phyloP scores from a whole-genome alignment of 2,329 filamentous ascomycete genomes.

The Trichophyton benhamiae region DNA sequence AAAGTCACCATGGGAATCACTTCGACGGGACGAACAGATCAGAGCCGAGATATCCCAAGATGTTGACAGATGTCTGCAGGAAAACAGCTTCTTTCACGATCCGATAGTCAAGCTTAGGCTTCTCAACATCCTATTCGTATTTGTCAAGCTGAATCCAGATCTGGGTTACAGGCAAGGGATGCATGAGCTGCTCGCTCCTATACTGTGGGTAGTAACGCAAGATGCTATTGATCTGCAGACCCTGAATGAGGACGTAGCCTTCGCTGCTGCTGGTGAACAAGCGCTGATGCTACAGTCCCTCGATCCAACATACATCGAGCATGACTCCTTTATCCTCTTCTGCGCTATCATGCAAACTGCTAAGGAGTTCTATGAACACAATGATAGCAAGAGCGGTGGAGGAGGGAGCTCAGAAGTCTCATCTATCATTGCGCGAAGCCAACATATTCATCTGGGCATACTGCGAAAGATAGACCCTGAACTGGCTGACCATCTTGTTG shows the following conservation, averaged over 20 bases:
- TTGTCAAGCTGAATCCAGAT: slow-evolving; percentile 80
- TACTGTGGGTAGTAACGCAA: slow-evolving; percentile 70
- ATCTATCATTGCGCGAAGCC: slow-evolving; percentile 74
- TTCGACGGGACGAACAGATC: slow-evolving; percentile 70
- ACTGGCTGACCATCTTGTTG: slow-evolving; percentile 64
- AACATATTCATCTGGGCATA: slow-evolving; percentile 72
- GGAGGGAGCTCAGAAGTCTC: slow-evolving; percentile 39
- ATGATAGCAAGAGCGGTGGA: slow-evolving; percentile 27
- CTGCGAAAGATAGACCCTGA: slow-evolving; percentile 71
- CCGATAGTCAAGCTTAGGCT: slow-evolving; percentile 66
- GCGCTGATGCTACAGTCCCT: slow-evolving; percentile 52
- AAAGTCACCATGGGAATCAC: slow-evolving; percentile 82
- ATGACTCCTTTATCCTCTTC: slow-evolving; percentile 82
- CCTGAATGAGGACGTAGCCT: slow-evolving; percentile 20
- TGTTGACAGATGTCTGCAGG: slow-evolving; percentile 79
- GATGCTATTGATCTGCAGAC: slow-evolving; percentile 56
- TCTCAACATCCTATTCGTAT: slow-evolving; percentile 82
- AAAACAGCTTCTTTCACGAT: slow-evolving; percentile 80
- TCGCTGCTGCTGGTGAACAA: slow-evolving; percentile 28
- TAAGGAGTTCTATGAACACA: slow-evolving; percentile 74
- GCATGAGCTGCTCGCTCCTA: slow-evolving; percentile 87
- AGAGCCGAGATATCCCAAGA: slow-evolving; percentile 87
- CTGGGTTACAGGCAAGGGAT: slow-evolving; percentile 95
- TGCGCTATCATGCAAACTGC: slow-evolving; percentile 76
- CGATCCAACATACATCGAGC: slow-evolving; percentile 64